A percentile compares a stretch with the other conserved stretches of the same genome.
These are phyloP conservation scores for Amylostereum chailletii DNA, from an alignment of 1,284 basidiomycete species.

Conservation along the genomic window DNA sequence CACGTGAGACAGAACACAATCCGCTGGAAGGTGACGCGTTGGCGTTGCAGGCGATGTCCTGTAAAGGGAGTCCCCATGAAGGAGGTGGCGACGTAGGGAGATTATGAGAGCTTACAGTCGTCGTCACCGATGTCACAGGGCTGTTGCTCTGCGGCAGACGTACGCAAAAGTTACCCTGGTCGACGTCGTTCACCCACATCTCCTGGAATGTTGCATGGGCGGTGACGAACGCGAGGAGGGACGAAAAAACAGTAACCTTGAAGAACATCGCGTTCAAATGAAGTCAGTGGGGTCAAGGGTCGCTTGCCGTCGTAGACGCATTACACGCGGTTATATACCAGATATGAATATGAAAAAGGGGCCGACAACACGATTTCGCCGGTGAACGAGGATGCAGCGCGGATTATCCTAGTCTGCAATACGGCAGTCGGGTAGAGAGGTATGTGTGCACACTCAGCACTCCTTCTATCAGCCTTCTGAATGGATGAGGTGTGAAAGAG, in stretches of 20 bases:
- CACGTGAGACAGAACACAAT: slow-evolving; percentile 34
- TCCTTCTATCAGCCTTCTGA: too few species aligned
- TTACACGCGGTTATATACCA: too few species aligned
- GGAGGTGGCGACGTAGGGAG: background rate
- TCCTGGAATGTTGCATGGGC: slow-evolving; percentile 48
- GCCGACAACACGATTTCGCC: too few species aligned
- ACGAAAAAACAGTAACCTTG: slow-evolving; percentile 23
- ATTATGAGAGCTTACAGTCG: slow-evolving; percentile 19
- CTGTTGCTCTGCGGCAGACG: slow-evolving; percentile 35
- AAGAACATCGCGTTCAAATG: slow-evolving; percentile 14
- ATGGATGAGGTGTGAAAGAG: too few species aligned
- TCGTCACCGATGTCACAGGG: slow-evolving; percentile 35
- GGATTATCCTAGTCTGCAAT: too few species aligned
- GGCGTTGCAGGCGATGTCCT: slow-evolving; percentile 43
- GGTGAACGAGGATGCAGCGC: too few species aligned
- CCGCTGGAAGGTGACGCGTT: slow-evolving; percentile 23
- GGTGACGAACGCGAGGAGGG: slow-evolving; percentile 28
- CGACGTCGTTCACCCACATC: slow-evolving; percentile 42
- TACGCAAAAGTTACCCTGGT: slow-evolving; percentile 38
- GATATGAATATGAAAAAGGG: too few species aligned
- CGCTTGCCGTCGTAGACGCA: too few species aligned
- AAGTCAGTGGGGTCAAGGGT: background rate
- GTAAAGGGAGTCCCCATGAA: background rate
- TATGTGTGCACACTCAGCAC: too few species aligned
- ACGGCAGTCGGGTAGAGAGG: too few species aligned